Conservation (phyloP, 495 filamentous ascomycete species). For the Aspergillus kassunensis region DNA sequence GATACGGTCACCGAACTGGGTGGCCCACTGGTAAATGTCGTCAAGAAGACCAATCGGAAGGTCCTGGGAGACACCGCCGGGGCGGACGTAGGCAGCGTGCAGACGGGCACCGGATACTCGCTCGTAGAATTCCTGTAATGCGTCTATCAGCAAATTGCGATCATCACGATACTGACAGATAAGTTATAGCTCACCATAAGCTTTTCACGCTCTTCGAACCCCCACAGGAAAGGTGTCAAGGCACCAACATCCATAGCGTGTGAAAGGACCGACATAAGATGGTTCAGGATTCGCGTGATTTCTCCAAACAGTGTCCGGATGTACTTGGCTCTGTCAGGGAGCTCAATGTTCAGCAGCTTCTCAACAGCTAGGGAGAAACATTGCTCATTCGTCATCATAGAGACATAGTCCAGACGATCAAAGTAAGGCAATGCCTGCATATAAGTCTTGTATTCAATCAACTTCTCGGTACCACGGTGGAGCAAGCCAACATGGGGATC, state of each 20-base stretch:
- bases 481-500: slow-evolving; percentile 97
- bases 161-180: background rate
- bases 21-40: slow-evolving; percentile 99
- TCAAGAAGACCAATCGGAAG: slow-evolving; percentile 91
- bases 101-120: slow-evolving; percentile 97
- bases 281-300: slow-evolving; percentile 92
- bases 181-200: slow-evolving; percentile 67
- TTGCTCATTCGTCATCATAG: slow-evolving; percentile 99
- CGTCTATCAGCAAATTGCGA: slow-evolving; percentile 4
- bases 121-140: slow-evolving; percentile 92
- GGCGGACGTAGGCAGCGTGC: slow-evolving; percentile 96
- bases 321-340: slow-evolving; percentile 93
- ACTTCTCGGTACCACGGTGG: slow-evolving; percentile 97
- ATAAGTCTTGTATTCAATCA: slow-evolving; percentile 99
- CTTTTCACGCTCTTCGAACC: slow-evolving; percentile 99
- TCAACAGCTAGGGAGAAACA: slow-evolving; percentile 93
- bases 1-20: slow-evolving; percentile 98
- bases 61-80: slow-evolving; percentile 95
- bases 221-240: slow-evolving; percentile 97
- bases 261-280: slow-evolving; percentile 95
- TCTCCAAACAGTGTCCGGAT: slow-evolving; percentile 96
- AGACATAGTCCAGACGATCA: slow-evolving; percentile 97
- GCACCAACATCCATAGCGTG: slow-evolving; percentile 99
- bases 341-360: slow-evolving; percentile 96
- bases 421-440: slow-evolving; percentile 98